phyloP scores from a whole-genome alignment of 805 yeast species.

The Starmerella khaoyaiensis region DNA sequence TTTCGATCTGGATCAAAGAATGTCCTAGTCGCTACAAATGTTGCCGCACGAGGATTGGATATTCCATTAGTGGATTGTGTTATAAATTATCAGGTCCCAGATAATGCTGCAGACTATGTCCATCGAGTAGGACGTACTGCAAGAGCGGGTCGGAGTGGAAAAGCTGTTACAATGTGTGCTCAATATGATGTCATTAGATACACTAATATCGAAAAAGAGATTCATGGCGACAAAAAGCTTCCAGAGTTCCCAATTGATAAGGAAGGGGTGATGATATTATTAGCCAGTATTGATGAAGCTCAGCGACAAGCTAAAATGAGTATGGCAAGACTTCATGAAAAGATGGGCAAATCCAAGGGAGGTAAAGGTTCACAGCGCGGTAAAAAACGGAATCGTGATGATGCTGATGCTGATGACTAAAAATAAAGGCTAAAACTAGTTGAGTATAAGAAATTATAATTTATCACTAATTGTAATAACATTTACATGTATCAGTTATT shows the following conservation, averaged over 20 bases:
- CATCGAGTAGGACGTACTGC: constrained; percentile 97
- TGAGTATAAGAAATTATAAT: background rate
- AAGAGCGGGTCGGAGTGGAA: constrained; percentile 90
- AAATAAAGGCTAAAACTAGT: background rate
- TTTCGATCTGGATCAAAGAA: constrained; percentile 42
- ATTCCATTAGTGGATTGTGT: constrained; percentile 90
- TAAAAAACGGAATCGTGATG: constrained; percentile 33
- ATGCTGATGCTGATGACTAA: constrained; percentile 36
- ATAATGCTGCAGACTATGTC: constrained; percentile 78
- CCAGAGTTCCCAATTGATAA: constrained; percentile 73
- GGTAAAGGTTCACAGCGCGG: constrained; percentile 29
- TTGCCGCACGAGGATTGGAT: constrained; percentile 94
- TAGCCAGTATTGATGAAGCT: constrained; percentile 83
- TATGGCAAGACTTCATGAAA: constrained; percentile 54
- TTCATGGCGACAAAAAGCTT: constrained; percentile 53
- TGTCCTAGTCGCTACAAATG: constrained; percentile 81
- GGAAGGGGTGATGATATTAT: constrained; percentile 61
- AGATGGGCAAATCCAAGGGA: constrained; percentile 27
- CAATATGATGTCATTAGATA: constrained; percentile 89
- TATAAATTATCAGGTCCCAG: constrained; percentile 85
- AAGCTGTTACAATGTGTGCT: constrained; percentile 75
- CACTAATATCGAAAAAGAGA: constrained; percentile 75
- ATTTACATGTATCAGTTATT: background rate
- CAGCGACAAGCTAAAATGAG: constrained; percentile 76
- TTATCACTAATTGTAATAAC: background rate